phyloP scores from a whole-genome alignment of 2,329 filamentous ascomycete genomes.

The Xylariales sp. region DNA sequence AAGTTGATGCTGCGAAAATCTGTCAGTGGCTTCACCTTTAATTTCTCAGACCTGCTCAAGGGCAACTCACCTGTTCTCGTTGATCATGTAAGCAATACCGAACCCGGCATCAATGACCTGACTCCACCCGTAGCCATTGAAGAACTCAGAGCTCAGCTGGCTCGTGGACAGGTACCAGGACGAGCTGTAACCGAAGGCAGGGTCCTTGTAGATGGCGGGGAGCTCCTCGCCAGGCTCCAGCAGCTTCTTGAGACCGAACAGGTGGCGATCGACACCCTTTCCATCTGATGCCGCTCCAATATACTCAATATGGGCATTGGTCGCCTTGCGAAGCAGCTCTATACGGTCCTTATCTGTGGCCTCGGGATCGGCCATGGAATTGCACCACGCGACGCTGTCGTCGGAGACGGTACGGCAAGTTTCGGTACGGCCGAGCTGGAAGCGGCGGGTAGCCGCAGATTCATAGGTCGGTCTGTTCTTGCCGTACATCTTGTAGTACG shows the following conservation, averaged over 20 bases:
- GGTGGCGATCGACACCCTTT: slow-evolving; percentile 89
- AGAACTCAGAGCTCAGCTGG: slow-evolving; percentile 93
- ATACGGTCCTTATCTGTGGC: slow-evolving; percentile 61
- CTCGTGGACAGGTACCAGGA: slow-evolving; percentile 88
- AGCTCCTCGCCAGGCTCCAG: slow-evolving; percentile 75
- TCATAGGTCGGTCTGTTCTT: slow-evolving; percentile 97
- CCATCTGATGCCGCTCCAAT: slow-evolving; percentile 86
- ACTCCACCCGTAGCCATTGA: slow-evolving; percentile 98
- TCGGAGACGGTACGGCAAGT: slow-evolving; percentile 91
- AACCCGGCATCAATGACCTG: slow-evolving; percentile 96
- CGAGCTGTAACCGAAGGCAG: slow-evolving; percentile 75
- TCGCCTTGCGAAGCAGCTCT: slow-evolving; percentile 75
- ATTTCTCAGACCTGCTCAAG: background rate
- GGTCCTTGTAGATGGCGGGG: slow-evolving; percentile 81
- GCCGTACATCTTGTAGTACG: slow-evolving; percentile 99
- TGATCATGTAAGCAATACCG: slow-evolving; percentile 99
- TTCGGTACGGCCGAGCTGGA: slow-evolving; percentile 94
- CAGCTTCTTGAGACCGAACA: slow-evolving; percentile 95
- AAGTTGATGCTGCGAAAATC: slow-evolving; percentile 74
- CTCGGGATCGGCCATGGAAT: slow-evolving; percentile 70
- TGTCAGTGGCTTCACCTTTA: slow-evolving; percentile 8
- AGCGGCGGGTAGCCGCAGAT: slow-evolving; percentile 88
- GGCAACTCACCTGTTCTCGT: slow-evolving; percentile 76
- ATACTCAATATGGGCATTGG: slow-evolving; percentile 82
- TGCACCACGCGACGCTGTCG: slow-evolving; percentile 86